Evolutionary conservation across 768 basidiomycete species (phyloP), one percentile per base, ranked within the genome.

Genomic region (Suillus clintonianus): DNA sequence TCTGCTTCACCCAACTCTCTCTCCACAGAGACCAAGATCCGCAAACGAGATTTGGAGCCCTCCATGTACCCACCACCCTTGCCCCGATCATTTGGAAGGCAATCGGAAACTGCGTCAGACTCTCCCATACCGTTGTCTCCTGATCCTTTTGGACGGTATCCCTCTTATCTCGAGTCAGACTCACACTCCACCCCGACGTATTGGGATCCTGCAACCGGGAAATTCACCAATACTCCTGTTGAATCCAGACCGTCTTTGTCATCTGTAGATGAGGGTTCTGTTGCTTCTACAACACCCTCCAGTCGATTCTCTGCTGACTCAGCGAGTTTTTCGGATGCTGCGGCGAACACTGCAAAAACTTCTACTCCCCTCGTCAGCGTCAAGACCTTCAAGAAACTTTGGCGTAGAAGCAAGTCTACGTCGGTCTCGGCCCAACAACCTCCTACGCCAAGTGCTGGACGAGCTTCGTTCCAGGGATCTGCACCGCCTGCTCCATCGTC

Each of bases 251-350:
- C 69, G 58, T 68, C 69, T 13, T 36, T 68, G 63, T 77, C 72
- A 50, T 72, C 68, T 47, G 64, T 64, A 39, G 74, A 71, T 45
- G 67, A 68, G 54, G 68, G 60, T 24, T 65, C 73, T 54, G 55
- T 67, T 47, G 34, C 64, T 54, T 71, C 69, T 57, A 69, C 60
- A 59, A 72, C 67, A 22, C 72, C 80, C 27, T 82, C 83, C 5
- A 90, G 89, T 70, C 85, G 92, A 53, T 94, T 95, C 76, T 94
- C 92, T 1, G 79, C 85, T 24, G 92, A 94, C 71, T 94, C 92
- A 0, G 72, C 83, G 4, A 80, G 80, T 50, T 61, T 67, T 24
- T 34, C 59, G 59, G 75, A 76, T 30, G 77, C 73, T 41, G 75
- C 71, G 17, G 71, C 72, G 27, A 67, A 68, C 19, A 72, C 68